Evolutionary conservation across 805 yeast genomes (phyloP).

Genomic region (Candida gorgasii): DNA sequence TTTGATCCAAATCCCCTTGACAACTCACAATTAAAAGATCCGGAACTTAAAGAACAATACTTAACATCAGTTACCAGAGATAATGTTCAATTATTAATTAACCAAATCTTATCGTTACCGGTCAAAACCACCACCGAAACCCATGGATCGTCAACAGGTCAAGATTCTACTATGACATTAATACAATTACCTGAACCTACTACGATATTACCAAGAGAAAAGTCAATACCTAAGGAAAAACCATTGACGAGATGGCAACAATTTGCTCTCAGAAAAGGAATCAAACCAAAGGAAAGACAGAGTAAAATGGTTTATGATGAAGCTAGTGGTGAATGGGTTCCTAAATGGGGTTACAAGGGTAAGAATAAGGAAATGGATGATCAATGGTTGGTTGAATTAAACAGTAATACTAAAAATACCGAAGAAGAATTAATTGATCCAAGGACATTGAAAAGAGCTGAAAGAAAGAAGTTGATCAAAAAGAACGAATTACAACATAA

Average conservation of each 20-base stretch:
- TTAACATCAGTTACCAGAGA: conserved; percentile 76
- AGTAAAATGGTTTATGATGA: conserved; percentile 92
- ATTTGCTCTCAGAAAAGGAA: conserved; percentile 95
- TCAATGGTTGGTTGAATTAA: conserved; percentile 96
- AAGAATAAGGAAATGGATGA: conserved; percentile 80
- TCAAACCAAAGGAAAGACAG: conserved; percentile 82
- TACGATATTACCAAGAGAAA: conserved; percentile 88
- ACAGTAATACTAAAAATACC: conserved; percentile 61
- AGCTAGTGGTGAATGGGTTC: conserved; percentile 90
- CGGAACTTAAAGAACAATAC: conserved; percentile 59
- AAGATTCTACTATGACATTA: conserved; percentile 75
- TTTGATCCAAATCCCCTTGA: conserved; percentile 90
- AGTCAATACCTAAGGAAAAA: conserved; percentile 89
- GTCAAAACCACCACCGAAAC: conserved; percentile 83
- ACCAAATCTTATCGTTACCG: conserved; percentile 89
- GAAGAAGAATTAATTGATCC: conserved; percentile 77
- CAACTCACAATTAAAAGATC: conserved; percentile 54
- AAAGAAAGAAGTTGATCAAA: conserved; percentile 81
- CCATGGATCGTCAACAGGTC: conserved; percentile 56
- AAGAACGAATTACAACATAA: conserved; percentile 84
- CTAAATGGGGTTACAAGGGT: conserved; percentile 98
- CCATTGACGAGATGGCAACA: conserved; percentile 95
- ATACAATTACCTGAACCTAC: conserved; percentile 82
- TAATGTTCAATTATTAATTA: conserved; percentile 86
- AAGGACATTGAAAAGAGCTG: conserved; percentile 75